Conservation (phyloP, 495 filamentous ascomycete species). For the Terfezia boudieri region DNA sequence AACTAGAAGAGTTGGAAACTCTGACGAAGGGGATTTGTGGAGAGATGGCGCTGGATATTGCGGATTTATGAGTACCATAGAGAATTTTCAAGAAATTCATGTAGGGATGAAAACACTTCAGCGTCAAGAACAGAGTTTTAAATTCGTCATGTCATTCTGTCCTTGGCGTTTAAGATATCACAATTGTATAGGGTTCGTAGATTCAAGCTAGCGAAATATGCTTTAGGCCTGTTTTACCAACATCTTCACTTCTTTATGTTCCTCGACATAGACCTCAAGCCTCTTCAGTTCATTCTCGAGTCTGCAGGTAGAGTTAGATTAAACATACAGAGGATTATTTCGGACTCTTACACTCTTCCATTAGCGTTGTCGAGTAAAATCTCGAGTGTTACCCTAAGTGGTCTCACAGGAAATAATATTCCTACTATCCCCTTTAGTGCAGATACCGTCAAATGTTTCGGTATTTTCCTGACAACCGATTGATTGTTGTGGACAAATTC, state of each 20-base stretch:
- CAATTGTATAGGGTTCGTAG: no score
- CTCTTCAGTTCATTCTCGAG: slow-evolving; percentile 58
- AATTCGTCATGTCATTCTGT: no score
- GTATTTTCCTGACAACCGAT: slow-evolving; percentile 33
- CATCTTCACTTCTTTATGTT: slow-evolving; percentile 37
- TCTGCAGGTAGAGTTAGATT: neutral
- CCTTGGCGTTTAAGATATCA: no score
- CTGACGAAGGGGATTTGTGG: slow-evolving; percentile 33
- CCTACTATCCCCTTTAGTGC: slow-evolving; percentile 55
- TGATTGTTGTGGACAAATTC: neutral
- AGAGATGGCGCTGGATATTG: slow-evolving; percentile 25
- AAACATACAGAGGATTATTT: neutral
- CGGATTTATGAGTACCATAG: slow-evolving; percentile 1
- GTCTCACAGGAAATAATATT: slow-evolving; percentile 40
- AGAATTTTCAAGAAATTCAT: no score
- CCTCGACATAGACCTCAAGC: slow-evolving; percentile 61
- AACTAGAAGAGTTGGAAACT: slow-evolving; percentile 28
- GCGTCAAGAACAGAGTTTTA: no score
- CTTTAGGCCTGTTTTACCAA: slow-evolving; percentile 33
- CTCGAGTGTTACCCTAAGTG: slow-evolving; percentile 37
- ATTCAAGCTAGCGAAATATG: no score
- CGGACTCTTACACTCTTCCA: slow-evolving; percentile 20
- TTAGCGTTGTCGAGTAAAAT: slow-evolving; percentile 64
- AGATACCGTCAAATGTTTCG: slow-evolving; percentile 57
- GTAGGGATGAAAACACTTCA: no score